These are phyloP conservation scores for Termitomyces sp. DNA, from an alignment of 768 basidiomycete species.

Conservation along the genomic window DNA sequence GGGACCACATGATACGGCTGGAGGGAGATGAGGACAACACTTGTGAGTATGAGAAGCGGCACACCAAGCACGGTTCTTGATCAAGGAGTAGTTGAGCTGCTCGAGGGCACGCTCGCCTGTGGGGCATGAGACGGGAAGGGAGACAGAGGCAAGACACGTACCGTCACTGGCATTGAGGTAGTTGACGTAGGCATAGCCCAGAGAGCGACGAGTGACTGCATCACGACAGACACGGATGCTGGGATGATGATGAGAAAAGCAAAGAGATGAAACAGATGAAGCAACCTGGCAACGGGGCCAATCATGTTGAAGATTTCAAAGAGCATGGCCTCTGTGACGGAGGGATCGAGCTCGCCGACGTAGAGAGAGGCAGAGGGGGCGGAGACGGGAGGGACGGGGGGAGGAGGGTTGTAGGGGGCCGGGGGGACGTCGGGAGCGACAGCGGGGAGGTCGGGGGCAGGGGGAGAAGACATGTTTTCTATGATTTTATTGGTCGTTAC, in stretches of 20 bases:
- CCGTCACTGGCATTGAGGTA: slow-evolving; percentile 91
- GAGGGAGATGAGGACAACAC: not conserved
- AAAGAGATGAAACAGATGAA: not conserved
- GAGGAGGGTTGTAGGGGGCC: slow-evolving; percentile 56
- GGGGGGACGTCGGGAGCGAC: not conserved
- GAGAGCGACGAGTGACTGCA: slow-evolving; percentile 97
- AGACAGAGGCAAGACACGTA: not conserved
- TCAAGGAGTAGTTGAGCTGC: slow-evolving; percentile 98
- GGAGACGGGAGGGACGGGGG: too few species aligned
- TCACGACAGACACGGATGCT: slow-evolving; percentile 99
- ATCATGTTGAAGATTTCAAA: slow-evolving; percentile 99
- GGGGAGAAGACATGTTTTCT: slow-evolving; percentile 53
- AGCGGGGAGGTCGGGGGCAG: slow-evolving; percentile 42
- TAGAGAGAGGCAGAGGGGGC: slow-evolving; percentile 92
- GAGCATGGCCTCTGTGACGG: slow-evolving; percentile 98
- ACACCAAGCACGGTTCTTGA: slow-evolving; percentile 96
- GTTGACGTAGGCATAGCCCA: slow-evolving; percentile 99
- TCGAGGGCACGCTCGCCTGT: slow-evolving; percentile 90
- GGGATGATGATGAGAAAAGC: not conserved
- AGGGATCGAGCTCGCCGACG: slow-evolving; percentile 97
- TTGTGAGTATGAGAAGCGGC: slow-evolving; percentile 15
- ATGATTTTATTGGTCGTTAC: slow-evolving; percentile 70
- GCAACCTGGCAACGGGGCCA: slow-evolving; percentile 92
- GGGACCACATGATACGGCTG: slow-evolving; percentile 99
- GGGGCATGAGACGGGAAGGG: too few species aligned